Evolutionary conservation across 2,329 filamentous ascomycete species (phyloP), one percentile per base, ranked within the genome.

Genomic region (Fusarium nurragi): DNA sequence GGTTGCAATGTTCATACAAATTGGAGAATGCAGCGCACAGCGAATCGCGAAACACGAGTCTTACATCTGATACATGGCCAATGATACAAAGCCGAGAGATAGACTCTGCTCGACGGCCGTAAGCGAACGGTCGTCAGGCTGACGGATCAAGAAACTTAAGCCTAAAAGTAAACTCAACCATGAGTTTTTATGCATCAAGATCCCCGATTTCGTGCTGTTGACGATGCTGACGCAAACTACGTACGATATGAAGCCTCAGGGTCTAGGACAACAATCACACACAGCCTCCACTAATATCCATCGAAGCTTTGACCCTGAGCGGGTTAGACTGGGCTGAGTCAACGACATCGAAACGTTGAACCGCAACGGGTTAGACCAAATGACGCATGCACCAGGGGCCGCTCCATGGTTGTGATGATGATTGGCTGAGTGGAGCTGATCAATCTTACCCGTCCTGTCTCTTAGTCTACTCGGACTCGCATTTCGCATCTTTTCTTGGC

Each of bases 381-480:
- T 55, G 44, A 55, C 28, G 28, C 51, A 37, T 32, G 23, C 22
- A 19, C 18, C n/a, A 21, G 28, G 41, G 30, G 18, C 47, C 41
- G 22, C 30, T 52, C 16, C 25, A 28, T 16, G 7, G 19, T 8
- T 12, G 23, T 23, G 37, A 22, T 41, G 7, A 0, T 56, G 41
- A 61, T 61, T 61, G 58, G 58, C 19, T n/a, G 26, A 13, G 18
- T n/a, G 19, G 5, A 19, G 16, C 18, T 39, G 34, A 51, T 36
- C 22, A 44, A 19, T 37, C 22, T 34, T 25, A 26, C 25, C 25
- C 25, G 25, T 26, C 25, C 9, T n/a, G n/a, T n/a, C n/a, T 25
- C 23, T 5, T 25, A 25, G 23, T 25, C 23, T n/a, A 46, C 23
- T 61, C 58, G 57, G 57, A 61, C 49, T 61, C 58, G 58, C 58